Conservation (phyloP, 176 grass and related monocot genomes). For the Phoenix roebelenii region DNA sequence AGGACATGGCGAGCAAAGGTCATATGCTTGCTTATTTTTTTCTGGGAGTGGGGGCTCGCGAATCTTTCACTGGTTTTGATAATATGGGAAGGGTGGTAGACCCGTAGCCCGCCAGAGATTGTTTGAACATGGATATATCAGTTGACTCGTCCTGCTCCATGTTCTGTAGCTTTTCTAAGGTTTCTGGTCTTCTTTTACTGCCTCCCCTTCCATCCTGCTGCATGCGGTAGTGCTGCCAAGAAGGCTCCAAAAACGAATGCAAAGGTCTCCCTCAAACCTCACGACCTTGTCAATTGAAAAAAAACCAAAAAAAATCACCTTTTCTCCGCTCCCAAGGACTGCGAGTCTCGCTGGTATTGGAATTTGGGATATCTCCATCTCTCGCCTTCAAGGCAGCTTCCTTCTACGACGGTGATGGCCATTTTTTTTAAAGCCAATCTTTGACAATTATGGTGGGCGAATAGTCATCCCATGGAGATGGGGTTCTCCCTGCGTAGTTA, state of each 20-base stretch:
- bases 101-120: too few relatives aligned
- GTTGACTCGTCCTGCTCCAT: too few relatives aligned
- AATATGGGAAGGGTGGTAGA: too few relatives aligned
- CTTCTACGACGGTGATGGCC: not conserved
- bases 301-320: not conserved
- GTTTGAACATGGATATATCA: too few relatives aligned
- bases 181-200: too few relatives aligned
- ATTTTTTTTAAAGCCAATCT: too few relatives aligned
- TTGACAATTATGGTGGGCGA: too few relatives aligned
- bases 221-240: too few relatives aligned
- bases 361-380: not conserved
- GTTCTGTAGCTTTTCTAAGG: too few relatives aligned
- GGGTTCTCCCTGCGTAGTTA: not conserved
- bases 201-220: too few relatives aligned
- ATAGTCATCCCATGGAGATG: constrained; percentile 2
- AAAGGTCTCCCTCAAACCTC: not conserved
- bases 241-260: constrained; percentile 1
- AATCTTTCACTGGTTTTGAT: not conserved
- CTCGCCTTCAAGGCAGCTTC: not conserved
- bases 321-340: not conserved
- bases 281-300: not conserved
- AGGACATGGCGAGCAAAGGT: not conserved
- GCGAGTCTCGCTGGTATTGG: not conserved
- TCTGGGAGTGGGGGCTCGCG: not conserved
- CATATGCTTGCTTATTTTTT: too few relatives aligned